phyloP scores from a whole-genome alignment of 1,284 basidiomycete genomes.

The Mycosarcoma mackinlayi region DNA sequence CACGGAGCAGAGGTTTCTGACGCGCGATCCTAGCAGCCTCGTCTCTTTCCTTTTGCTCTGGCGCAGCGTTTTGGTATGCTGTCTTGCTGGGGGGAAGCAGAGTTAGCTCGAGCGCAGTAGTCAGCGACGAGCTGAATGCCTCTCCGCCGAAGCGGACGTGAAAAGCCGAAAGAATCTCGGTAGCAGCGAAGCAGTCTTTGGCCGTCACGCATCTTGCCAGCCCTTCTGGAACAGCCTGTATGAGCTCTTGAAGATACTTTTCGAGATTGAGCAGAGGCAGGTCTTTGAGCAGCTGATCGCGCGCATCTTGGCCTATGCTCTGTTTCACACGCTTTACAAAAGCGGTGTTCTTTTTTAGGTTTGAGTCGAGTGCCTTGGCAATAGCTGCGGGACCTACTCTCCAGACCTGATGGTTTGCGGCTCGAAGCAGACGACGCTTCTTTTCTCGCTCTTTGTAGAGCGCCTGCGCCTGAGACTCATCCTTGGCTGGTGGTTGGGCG shows the following conservation, averaged over 20 bases:
- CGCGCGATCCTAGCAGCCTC: slow-evolving; percentile 81
- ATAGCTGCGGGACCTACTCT: slow-evolving; percentile 29
- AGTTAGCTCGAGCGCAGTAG: slow-evolving; percentile 76
- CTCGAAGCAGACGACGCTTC: slow-evolving; percentile 48
- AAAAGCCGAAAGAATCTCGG: slow-evolving; percentile 84
- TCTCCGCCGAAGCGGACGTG: slow-evolving; percentile 84
- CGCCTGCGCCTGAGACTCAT: slow-evolving; percentile 26
- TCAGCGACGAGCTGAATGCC: slow-evolving; percentile 79
- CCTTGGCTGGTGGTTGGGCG: slow-evolving; percentile 19
- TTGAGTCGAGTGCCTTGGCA: slow-evolving; percentile 54
- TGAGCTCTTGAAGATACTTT: slow-evolving; percentile 96
- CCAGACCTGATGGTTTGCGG: slow-evolving; percentile 51
- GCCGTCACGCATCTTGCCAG: slow-evolving; percentile 84
- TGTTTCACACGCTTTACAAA: slow-evolving; percentile 64
- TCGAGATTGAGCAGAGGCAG: slow-evolving; percentile 87
- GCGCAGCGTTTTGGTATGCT: slow-evolving; percentile 72
- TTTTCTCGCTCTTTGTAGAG: slow-evolving; percentile 53
- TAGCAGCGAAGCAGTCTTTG: slow-evolving; percentile 86
- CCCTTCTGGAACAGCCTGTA: slow-evolving; percentile 86
- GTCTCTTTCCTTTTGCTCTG: slow-evolving; percentile 92
- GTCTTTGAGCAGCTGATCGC: slow-evolving; percentile 75
- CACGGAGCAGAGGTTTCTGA: slow-evolving; percentile 85
- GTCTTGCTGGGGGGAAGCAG: slow-evolving; percentile 73
- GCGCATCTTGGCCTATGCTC: slow-evolving; percentile 53
- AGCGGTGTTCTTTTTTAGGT: slow-evolving; percentile 65